These are phyloP conservation scores for Gamarada debralockiae DNA, from an alignment of 495 filamentous ascomycete species.

Conservation along the genomic window DNA sequence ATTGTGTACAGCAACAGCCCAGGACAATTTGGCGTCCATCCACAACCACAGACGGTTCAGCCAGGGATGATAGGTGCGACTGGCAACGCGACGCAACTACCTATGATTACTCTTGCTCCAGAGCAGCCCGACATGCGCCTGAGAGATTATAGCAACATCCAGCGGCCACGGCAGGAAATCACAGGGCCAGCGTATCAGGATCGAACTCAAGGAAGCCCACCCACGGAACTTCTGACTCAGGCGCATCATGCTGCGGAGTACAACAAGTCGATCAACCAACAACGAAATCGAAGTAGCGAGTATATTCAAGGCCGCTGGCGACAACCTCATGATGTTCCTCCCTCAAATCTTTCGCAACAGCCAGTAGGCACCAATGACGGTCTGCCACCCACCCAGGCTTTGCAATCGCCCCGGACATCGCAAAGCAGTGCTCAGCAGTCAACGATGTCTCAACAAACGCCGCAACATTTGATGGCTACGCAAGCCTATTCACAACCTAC, in stretches of 20 bases:
- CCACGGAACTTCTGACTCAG: conserved; percentile 81
- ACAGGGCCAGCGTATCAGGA: conserved; percentile 88
- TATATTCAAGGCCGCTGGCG: conserved; percentile 76
- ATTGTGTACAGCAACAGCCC: conserved; percentile 80
- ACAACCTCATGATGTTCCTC: conserved; percentile 68
- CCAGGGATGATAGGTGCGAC: conserved; percentile 63
- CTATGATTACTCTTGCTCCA: conserved; percentile 79
- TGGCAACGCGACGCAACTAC: conserved; percentile 64
- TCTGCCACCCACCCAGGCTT: conserved; percentile 32
- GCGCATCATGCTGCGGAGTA: conserved; percentile 85
- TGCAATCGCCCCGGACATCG: conserved; percentile 24
- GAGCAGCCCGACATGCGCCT: conserved; percentile 72
- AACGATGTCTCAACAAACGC: conserved; percentile 21
- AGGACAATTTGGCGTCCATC: conserved; percentile 50
- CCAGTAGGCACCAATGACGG: conserved; percentile 41
- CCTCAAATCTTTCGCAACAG: conserved; percentile 29
- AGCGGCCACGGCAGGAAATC: conserved; percentile 85
- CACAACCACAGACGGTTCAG: conserved; percentile 64
- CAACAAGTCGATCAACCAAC: conserved; percentile 75
- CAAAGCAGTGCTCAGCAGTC: conserved; percentile 24
- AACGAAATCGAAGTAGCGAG: conserved; percentile 68
- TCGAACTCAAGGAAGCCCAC: conserved; percentile 71
- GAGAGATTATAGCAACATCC: conserved; percentile 77
- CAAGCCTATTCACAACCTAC: conserved; percentile 26
- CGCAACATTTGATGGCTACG: conserved; percentile 22